phyloP scores from a whole-genome alignment of 495 filamentous ascomycete species.

The Pseudoneurospora amorphoporcata region DNA sequence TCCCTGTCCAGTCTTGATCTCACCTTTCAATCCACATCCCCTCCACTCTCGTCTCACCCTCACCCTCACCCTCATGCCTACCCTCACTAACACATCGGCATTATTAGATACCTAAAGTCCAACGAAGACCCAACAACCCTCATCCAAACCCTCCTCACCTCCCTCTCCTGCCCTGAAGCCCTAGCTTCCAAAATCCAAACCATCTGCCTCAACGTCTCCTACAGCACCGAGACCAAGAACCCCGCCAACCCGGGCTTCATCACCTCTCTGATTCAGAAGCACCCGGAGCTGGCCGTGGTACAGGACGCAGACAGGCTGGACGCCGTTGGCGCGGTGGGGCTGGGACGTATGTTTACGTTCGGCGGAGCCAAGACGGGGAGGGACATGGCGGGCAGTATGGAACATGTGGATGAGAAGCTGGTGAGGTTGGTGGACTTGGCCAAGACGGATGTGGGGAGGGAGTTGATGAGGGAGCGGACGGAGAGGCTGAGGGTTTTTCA shows the following conservation, averaged over 20 bases:
- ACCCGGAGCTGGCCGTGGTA: slow-evolving; percentile 71
- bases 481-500: slow-evolving; percentile 53
- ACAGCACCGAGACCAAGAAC: slow-evolving; percentile 59
- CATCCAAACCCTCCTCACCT: slow-evolving; percentile 47
- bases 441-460: slow-evolving; percentile 66
- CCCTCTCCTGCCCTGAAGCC: slow-evolving; percentile 38
- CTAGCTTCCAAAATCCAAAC: slow-evolving; percentile 56
- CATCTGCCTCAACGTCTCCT: slow-evolving; percentile 66
- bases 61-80: neutral
- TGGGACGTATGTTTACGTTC: slow-evolving; percentile 70
- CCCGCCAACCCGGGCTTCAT: slow-evolving; percentile 31
- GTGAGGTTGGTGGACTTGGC: slow-evolving; percentile 64
- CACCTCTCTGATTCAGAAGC: slow-evolving; percentile 37
- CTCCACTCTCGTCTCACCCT: neutral
- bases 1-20: neutral
- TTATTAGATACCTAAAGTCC: slow-evolving; percentile 41
- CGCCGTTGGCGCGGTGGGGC: slow-evolving; percentile 76
- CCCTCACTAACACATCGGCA: neutral
- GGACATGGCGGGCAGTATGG: slow-evolving; percentile 51
- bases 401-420: slow-evolving; percentile 75
- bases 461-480: slow-evolving; percentile 54
- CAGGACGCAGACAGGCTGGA: slow-evolving; percentile 89
- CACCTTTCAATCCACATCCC: neutral
- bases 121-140: slow-evolving; percentile 42
- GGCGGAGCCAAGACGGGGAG: slow-evolving; percentile 49